Evolutionary conservation across 169 alveolate genomes (phyloP), one percentile per base, ranked within the genome.

Genomic region (Cryptosporidium andersoni): DNA sequence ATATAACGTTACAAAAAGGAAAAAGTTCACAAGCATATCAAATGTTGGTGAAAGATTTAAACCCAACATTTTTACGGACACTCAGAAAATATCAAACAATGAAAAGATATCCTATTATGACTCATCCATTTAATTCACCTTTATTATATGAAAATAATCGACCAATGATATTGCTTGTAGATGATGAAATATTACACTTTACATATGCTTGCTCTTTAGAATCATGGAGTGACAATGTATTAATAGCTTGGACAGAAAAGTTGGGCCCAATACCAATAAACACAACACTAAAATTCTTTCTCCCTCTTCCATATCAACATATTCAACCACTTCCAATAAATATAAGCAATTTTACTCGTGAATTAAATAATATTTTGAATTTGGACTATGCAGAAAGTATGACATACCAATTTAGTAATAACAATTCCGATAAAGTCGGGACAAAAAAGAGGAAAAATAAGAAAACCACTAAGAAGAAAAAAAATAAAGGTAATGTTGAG

Each of bases 231-330:
- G 85, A 74, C 12, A 74, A 74, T 58, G 66, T 74, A 55, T 60
- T 74, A 74, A 74, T 74, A n/a, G 85, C 85, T 8, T 74, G 85
- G 85, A 74, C 85, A 25, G 85, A 74, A 11, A 74, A 74, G 25
- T 62, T 74, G n/a, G 68, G 85, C 1, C 85, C 85, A 6, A 74
- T 66, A n/a, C 74, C 55, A 45, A 25, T 74, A 43, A 55, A 74
- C 42, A 74, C n/a, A 6, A 52, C 66, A 11, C 60, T 56, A 6
- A 74, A 53, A 55, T 74, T 58, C 25, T 74, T 58, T 43, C 60
- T 74, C 25, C 85, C 85, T 6, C 55, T 74, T 14, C 85, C 85
- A 14, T 47, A 58, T 48, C 85, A 74, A 60, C 85, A 74, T 42
- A 74, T 2, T 25, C 5, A 39, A 3, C 85, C 85, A 40, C 55